These are phyloP conservation scores for Yamadazyma sp. DNA, from an alignment of 805 yeast genomes.

Conservation along the genomic window DNA sequence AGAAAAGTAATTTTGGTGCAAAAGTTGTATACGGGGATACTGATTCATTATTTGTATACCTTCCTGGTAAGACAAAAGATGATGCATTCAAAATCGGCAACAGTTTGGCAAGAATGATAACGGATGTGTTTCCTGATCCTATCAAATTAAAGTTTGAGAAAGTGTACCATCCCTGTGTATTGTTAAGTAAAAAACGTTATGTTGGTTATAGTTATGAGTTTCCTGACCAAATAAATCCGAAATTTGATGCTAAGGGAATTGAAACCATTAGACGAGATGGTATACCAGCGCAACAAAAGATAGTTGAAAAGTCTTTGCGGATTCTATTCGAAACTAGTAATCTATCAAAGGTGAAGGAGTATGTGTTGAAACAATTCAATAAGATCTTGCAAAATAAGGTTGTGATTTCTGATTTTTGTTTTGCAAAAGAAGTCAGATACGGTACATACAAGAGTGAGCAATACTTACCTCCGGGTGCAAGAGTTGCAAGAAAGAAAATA, in stretches of 20 bases:
- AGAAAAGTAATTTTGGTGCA: conserved; percentile 70
- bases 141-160: conserved; percentile 85
- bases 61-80: conserved; percentile 74
- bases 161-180: conserved; percentile 82
- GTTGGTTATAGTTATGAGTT: conserved; percentile 80
- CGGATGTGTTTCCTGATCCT: conserved; percentile 74
- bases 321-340: conserved; percentile 71
- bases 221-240: conserved; percentile 52
- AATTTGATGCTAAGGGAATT: conserved; percentile 93
- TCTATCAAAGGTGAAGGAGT: conserved; percentile 64
- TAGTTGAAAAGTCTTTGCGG: conserved; percentile 67
- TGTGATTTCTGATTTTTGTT: conserved; percentile 79
- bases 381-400: conserved; percentile 64
- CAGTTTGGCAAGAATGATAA: conserved; percentile 62
- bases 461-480: conserved; percentile 89
- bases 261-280: conserved; percentile 96
- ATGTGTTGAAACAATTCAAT: conserved; percentile 61
- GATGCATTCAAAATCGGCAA: conserved; percentile 79
- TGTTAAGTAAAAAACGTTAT: conserved; percentile 81
- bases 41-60: conserved; percentile 84
- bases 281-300: conserved; percentile 83
- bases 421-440: conserved; percentile 83
- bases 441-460: conserved; percentile 76
- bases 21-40: conserved; percentile 97
- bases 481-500: conserved; percentile 63